Base-by-base conservation (phyloP, 2,329 filamentous ascomycete genomes). In the Monilinia polystroma region DNA sequence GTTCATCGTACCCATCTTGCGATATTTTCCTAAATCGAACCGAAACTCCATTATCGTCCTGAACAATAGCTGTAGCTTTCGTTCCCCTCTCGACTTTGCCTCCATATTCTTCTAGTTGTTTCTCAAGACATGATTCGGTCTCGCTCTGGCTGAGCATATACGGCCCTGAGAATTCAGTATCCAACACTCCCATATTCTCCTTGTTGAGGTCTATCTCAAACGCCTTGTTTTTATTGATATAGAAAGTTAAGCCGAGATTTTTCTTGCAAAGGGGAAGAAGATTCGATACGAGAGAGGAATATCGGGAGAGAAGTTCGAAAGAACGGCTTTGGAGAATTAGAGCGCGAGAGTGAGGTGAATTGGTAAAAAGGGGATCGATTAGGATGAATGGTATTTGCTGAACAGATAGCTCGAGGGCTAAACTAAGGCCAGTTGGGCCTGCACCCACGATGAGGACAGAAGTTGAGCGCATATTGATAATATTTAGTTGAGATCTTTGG, bases 281-380 rank as follows among this genome's bases (percentile, higher is more conserved):
- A 3, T 74, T 73, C 14, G 79, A 74, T 10, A 77, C 73, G 43
- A 81, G 70, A 26, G n/a, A 41, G 6, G 75, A 75, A 55, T 84
- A 78, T 51, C 83, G 82, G 57, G 78, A 78, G 60, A 84, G 79
- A 32, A 84, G 75, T 70, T 85, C 83, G 11, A 83, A 71, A 1
- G 80, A 82, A 11, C 83, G 80, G 16, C 81, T 76, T 66, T 85
- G 83, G 6, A 85, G 73, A 12, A 79, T 77, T 0, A 85, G 73
- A 11, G 76, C 82, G 68, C 76, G 80, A 68, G 78, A 80, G 66
- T 79, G 77, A 60, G 78, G 74, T 16, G 76, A 78, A 16, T 76
- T 77, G 16, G 64, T 66, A 4, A 71, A 66, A 6, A 66, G 68
- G 58, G 76, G 75, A 67, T 81, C 79, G 64, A 81, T 72, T 68